phyloP scores from a whole-genome alignment of 768 basidiomycete genomes.

The Antrodiella citrinella region DNA sequence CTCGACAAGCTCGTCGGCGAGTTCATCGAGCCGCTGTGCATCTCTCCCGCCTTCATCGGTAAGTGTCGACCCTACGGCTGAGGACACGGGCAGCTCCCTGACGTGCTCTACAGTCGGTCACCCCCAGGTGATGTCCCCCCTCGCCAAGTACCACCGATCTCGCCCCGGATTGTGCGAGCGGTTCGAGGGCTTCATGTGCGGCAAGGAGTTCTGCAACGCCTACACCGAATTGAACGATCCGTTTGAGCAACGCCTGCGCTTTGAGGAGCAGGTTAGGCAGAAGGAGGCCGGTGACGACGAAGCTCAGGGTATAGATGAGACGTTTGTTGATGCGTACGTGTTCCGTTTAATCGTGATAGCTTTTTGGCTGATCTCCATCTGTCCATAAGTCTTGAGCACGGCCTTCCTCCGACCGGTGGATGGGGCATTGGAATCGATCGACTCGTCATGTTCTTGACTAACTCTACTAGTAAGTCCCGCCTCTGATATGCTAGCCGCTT shows the following conservation, averaged over 20 bases:
- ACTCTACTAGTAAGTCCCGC: conserved; percentile 72
- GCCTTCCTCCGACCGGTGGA: conserved; percentile 93
- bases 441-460: conserved; percentile 96
- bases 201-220: conserved; percentile 97
- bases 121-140: conserved; percentile 98
- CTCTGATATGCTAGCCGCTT: conserved; percentile 5
- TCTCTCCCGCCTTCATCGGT: conserved; percentile 95
- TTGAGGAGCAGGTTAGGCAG: conserved; percentile 91
- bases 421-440: conserved; percentile 97
- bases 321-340: conserved; percentile 85
- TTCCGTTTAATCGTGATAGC: neutral
- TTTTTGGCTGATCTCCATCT: conserved; percentile 7
- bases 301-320: conserved; percentile 95
- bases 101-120: conserved; percentile 62
- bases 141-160: conserved; percentile 98
- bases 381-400: conserved; percentile 78
- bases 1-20: conserved; percentile 99
- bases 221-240: conserved; percentile 99
- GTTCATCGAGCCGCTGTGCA: conserved; percentile 94
- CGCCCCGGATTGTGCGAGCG: conserved; percentile 96
- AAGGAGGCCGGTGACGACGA: conserved; percentile 98
- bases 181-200: conserved; percentile 97
- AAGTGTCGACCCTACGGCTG: conserved; percentile 12
- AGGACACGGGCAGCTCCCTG: neutral
- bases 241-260: conserved; percentile 89